Conservation (phyloP, 805 yeast genomes). For the Martiniozyma abietophila region DNA sequence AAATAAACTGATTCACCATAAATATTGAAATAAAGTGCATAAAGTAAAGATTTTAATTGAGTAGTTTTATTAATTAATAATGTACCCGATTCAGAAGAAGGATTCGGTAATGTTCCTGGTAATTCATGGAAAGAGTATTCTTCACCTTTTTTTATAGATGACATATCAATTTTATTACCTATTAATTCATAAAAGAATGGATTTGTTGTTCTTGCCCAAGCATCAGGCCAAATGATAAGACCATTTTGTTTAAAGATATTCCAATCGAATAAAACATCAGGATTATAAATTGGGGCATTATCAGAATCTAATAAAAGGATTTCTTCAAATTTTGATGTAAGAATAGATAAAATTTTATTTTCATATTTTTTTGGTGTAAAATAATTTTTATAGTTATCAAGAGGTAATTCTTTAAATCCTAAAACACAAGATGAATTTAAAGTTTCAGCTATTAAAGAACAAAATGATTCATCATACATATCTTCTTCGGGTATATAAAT, state of each 20-base stretch:
- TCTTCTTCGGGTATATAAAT: conserved; percentile 34
- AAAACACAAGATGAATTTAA: conserved; percentile 39
- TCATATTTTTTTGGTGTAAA: conserved; percentile 37
- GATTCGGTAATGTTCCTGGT: conserved; percentile 53
- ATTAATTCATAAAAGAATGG: conserved; percentile 41
- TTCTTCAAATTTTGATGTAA: conserved; percentile 37
- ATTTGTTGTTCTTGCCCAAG: conserved; percentile 60
- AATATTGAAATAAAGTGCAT: conserved; percentile 51
- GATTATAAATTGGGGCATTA: conserved; percentile 34
- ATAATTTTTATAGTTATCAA: conserved; percentile 13
- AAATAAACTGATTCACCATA: conserved; percentile 51
- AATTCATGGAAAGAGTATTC: conserved; percentile 48
- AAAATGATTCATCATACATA: conserved; percentile 39
- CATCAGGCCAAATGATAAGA: conserved; percentile 58
- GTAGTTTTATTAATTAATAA: conserved; percentile 45
- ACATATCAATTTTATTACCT: conserved; percentile 10
- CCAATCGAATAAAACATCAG: conserved; percentile 39
- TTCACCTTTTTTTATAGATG: conserved; percentile 7
- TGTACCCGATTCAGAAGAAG: conserved; percentile 61
- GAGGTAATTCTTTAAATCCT: conserved; percentile 27
- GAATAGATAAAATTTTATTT: conserved; percentile 40
- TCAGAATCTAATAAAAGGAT: conserved; percentile 44
- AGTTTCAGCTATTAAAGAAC: conserved; percentile 32
- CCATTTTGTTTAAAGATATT: conserved; percentile 33
- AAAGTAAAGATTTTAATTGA: conserved; percentile 43